Conservation (phyloP, 495 filamentous ascomycete species). For the Trichoderma gamsii region DNA sequence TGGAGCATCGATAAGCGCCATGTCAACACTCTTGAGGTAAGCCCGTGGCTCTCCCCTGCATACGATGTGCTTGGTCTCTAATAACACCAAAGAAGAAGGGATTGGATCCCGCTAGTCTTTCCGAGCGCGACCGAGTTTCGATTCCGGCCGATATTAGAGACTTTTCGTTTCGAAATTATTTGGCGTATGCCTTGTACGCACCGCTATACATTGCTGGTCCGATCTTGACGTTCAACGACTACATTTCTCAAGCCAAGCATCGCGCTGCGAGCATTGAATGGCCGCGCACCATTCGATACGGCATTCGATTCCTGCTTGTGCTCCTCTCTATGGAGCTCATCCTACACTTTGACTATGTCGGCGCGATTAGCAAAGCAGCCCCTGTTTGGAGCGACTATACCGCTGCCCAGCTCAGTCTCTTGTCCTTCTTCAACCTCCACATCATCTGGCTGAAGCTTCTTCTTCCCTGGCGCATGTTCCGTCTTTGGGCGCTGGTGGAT, state of each 20-base stretch:
- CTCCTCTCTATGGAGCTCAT: constrained; percentile 90
- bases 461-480: constrained; percentile 95
- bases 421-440: constrained; percentile 94
- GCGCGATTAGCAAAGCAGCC: constrained; percentile 79
- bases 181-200: constrained; percentile 84
- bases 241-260: constrained; percentile 76
- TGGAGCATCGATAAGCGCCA: constrained; percentile 71
- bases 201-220: constrained; percentile 90
- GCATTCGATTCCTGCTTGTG: constrained; percentile 69
- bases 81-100: constrained; percentile 91
- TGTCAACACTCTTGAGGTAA: constrained; percentile 77
- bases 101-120: constrained; percentile 76
- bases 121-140: constrained; percentile 77
- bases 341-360: constrained; percentile 88
- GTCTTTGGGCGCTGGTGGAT: constrained; percentile 85
- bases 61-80: constrained; percentile 34
- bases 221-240: constrained; percentile 97
- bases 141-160: constrained; percentile 64
- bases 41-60: constrained; percentile 24
- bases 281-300: constrained; percentile 68
- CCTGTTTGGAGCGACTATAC: constrained; percentile 79
- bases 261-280: constrained; percentile 58
- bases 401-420: constrained; percentile 79
- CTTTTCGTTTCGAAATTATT: constrained; percentile 75
- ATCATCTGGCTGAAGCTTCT: constrained; percentile 98